Evolutionary conservation across 2,329 filamentous ascomycete genomes (phyloP).

Genomic region (Apiospora malaysiana): DNA sequence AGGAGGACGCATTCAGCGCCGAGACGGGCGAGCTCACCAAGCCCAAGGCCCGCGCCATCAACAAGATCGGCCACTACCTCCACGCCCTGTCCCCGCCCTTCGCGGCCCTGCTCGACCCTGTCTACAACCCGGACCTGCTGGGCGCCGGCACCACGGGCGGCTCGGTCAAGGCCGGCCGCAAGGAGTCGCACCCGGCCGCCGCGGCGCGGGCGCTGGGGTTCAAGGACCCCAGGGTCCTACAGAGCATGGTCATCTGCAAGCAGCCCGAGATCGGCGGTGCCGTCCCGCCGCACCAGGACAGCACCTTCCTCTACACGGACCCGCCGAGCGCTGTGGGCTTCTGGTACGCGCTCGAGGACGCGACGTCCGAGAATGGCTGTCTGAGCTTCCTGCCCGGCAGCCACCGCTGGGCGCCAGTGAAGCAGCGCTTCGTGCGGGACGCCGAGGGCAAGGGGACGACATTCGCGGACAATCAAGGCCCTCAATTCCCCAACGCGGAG

Average conservation of each 20-base stretch:
- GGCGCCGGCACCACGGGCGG: constrained; percentile 53
- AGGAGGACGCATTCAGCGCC: constrained; percentile 84
- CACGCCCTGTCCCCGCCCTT: constrained; percentile 74
- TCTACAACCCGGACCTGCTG: constrained; percentile 50
- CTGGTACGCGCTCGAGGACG: constrained; percentile 97
- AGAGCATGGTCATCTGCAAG: constrained; percentile 99
- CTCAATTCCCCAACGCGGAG: constrained; percentile 63
- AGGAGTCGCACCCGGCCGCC: constrained; percentile 53
- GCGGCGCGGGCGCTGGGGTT: constrained; percentile 78
- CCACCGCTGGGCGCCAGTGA: constrained; percentile 73
- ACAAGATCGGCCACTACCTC: constrained; percentile 84
- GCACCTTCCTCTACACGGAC: constrained; percentile 88
- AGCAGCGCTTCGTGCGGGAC: constrained; percentile 74
- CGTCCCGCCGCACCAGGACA: constrained; percentile 91
- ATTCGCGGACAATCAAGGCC: constrained; percentile 73
- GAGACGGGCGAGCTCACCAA: constrained; percentile 68
- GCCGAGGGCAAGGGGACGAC: constrained; percentile 62
- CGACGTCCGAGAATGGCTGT: constrained; percentile 84
- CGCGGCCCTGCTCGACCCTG: constrained; percentile 55
- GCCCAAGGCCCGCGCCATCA: constrained; percentile 84
- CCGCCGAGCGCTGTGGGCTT: constrained; percentile 90
- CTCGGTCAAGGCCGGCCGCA: constrained; percentile 36
- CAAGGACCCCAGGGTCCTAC: constrained; percentile 75
- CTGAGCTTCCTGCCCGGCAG: constrained; percentile 85
- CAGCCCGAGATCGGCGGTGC: constrained; percentile 94